Evolutionary conservation across 805 yeast genomes (phyloP).

Genomic region (Cyberlindnera euphorbiae): DNA sequence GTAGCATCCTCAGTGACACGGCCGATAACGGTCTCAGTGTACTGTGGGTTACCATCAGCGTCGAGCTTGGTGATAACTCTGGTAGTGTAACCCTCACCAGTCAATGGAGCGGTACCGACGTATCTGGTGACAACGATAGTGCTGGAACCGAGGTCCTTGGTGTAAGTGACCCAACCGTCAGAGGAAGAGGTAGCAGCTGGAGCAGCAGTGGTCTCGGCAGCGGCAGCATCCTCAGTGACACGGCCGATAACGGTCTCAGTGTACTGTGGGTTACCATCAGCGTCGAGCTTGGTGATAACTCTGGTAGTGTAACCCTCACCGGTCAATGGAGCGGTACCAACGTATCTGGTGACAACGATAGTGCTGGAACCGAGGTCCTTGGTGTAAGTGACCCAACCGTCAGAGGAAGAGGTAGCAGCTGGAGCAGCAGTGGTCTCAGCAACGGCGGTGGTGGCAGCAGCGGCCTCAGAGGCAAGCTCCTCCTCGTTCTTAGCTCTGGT

Average conservation of each 20-base stretch:
- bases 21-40: slow-evolving; percentile 2
- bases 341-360: slow-evolving; percentile 4
- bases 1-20: no score
- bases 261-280: not conserved
- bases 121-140: slow-evolving; percentile 3
- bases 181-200: no score
- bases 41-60: not conserved
- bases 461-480: not conserved
- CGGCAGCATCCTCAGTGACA: not conserved
- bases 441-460: not conserved
- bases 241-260: slow-evolving; percentile 1
- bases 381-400: slow-evolving; percentile 4
- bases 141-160: slow-evolving; percentile 2
- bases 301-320: slow-evolving; percentile 1
- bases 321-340: not conserved
- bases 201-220: not conserved
- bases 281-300: not conserved
- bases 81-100: slow-evolving; percentile 2
- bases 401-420: not conserved
- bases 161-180: slow-evolving; percentile 2
- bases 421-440: slow-evolving; percentile 1
- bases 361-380: slow-evolving; percentile 2
- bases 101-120: not conserved
- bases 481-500: not conserved
- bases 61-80: not conserved